Percentiles rank a stretch among this genome's conserved stretches.
These are phyloP conservation scores for Aethionema arabicum DNA, from an alignment of 345 rosid genomes.

Conservation along the genomic window DNA sequence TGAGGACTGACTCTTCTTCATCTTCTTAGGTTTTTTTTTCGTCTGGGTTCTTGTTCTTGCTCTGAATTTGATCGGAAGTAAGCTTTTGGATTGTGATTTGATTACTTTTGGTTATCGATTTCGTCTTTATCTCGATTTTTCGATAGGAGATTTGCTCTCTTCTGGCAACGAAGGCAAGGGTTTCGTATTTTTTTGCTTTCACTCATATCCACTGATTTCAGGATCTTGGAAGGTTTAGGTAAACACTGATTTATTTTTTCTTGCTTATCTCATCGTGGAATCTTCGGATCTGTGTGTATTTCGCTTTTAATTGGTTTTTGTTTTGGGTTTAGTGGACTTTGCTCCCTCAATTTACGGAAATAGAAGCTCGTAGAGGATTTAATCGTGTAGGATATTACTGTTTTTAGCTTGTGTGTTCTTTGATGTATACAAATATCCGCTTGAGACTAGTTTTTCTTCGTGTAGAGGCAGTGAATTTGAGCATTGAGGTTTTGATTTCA, in stretches of 20 bases:
- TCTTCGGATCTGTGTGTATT: conserved; percentile 32
- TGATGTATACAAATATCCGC: not conserved
- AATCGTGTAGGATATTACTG: not conserved
- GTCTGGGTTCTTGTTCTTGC: not conserved
- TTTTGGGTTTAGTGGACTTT: not conserved
- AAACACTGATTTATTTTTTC: not conserved
- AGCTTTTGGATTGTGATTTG: conserved; percentile 13
- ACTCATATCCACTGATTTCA: conserved; percentile 20
- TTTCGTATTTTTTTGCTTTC: conserved; percentile 3
- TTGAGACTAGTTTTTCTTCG: conserved; percentile 5
- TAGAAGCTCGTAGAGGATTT: not conserved
- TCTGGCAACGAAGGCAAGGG: not conserved
- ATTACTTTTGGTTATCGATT: not conserved
- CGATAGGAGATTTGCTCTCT: conserved; percentile 12
- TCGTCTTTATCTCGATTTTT: not conserved
- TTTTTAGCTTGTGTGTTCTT: conserved; percentile 5
- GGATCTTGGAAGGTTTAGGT: conserved; percentile 28
- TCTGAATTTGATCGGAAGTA: conserved; percentile 9
- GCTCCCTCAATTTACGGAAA: conserved; percentile 4
- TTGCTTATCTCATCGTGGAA: conserved; percentile 10
- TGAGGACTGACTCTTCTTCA: conserved; percentile 32
- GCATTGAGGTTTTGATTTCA: conserved; percentile 24
- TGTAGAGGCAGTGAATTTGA: not conserved
- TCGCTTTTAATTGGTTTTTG: not conserved
- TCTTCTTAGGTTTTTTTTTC: conserved; percentile 27